Evolutionary conservation across 495 filamentous ascomycete species (phyloP).

Genomic region (Penicillium ochrochloron): DNA sequence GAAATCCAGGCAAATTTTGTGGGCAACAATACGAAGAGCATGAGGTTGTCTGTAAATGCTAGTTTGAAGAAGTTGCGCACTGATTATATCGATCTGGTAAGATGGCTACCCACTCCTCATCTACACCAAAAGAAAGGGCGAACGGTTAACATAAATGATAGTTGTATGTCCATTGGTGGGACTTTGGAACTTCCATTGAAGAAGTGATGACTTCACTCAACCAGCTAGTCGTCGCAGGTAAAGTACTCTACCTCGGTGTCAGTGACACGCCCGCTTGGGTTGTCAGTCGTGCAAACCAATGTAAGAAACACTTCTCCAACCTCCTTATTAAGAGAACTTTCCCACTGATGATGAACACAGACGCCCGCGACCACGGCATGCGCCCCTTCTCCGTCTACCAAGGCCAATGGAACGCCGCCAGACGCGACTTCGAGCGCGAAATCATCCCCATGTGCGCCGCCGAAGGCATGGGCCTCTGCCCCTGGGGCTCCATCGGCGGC

Average conservation of each 20-base stretch:
- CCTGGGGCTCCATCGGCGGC: slow-evolving; percentile 67
- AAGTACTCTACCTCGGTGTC: slow-evolving; percentile 54
- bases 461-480: slow-evolving; percentile 72
- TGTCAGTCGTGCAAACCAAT: slow-evolving; percentile 66
- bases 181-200: slow-evolving; percentile 46
- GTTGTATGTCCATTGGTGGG: slow-evolving; percentile 51
- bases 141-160: background rate
- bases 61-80: slow-evolving; percentile 67
- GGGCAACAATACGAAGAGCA: slow-evolving; percentile 62
- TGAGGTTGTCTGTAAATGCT: slow-evolving; percentile 57
- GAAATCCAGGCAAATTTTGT: slow-evolving; percentile 56
- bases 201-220: slow-evolving; percentile 53
- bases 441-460: slow-evolving; percentile 67
- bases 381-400: slow-evolving; percentile 71
- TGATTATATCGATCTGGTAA: slow-evolving; percentile 72
- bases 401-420: slow-evolving; percentile 63
- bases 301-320: slow-evolving; percentile 8
- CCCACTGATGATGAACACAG: slow-evolving; percentile 28
- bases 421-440: slow-evolving; percentile 71
- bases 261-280: slow-evolving; percentile 64
- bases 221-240: slow-evolving; percentile 40
- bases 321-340: background rate
- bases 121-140: background rate
- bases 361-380: slow-evolving; percentile 66
- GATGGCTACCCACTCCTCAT: slow-evolving; percentile 30